Evolutionary conservation across 2,329 filamentous ascomycete species (phyloP), one percentile per base, ranked within the genome.

Genomic region (Falciphora oryzae): DNA sequence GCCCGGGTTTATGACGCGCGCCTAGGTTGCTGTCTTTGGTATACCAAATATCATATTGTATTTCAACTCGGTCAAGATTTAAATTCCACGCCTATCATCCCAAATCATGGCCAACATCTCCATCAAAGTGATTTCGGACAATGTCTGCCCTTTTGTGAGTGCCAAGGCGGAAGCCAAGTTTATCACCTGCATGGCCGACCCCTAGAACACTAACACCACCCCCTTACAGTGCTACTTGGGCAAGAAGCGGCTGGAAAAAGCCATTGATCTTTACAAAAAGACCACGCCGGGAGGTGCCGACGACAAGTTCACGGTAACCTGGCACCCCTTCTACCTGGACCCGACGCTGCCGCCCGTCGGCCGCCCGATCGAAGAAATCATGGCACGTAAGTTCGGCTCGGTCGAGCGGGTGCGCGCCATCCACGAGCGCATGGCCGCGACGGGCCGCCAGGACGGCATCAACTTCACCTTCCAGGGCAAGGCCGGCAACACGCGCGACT

Each of bases 271-370:
- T 35, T 91, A 91, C 78, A 83, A 85, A 71, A 80, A 83, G 70
- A 79, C 81, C 56, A 80, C 91, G 69, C 86, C 89, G 0, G 77
- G 79, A 62, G 84, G 79, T 13, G 72, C 74, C 58, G 75, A 81
- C 56, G 89, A 94, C 76, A 90, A 83, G 27, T 93, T 96, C 78
- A 83, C 81, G 60, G 85, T 90, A 18, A 83, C 82, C 66, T 96
- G 91, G 90, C 82, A 85, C 66, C 89, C 92, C 1, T 96, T 91
- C 78, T 93, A 94, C 74, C 84, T 96, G 63, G 88, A 93, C 71
- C 89, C 91, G 0, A 80, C 85, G 0, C 83, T 89, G 0, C 76
- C 80, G 5, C 75, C 73, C 28, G 69, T 70, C 56, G 79, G 81
- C 7, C 71, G 83, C 4, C 80, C 83, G 25, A 74, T 83, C 57